Base-by-base conservation (phyloP, 1,139 yeast species). In the Saccharomycopsis hybrid region DNA sequence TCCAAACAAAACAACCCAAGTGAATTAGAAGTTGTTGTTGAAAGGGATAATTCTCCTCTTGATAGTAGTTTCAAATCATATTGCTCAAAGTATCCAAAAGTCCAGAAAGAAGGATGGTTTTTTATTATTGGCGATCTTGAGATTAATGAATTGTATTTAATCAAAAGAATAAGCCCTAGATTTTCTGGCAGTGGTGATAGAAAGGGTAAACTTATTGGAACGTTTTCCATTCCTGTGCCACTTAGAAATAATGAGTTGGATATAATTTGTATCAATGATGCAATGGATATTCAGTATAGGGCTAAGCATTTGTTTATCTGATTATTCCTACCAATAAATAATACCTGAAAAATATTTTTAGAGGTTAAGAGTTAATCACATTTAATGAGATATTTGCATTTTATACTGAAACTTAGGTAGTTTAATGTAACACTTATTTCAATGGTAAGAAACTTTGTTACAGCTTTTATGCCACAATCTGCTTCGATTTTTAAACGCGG, bases 101-200 rank as follows among this genome's bases (percentile, higher is more conserved):
- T 83, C 1, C 99, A 94, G 66, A 83, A 90, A 59, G 98, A 92
- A 63, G 80, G 95, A 0, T 94, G 98, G 98, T 87, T 92, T 64
- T 75, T 84, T 5, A 76, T 90, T 47, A 66, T 83, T 5, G 76
- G 79, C 57, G 76, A 80, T 59, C 63, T 62, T 8, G 59, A 64
- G 2, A 59, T 60, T 2, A 68, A 68, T 36, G 87, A 82, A 60
- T 62, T 86, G 41, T 65, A 76, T 36, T 70, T 80, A 50, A 67
- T 85, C 41, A 85, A 84, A 60, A 73, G 95, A 60, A 85, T 85
- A 5, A 76, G 82, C 13, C 92, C 92, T 1, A 70, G 67, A 54
- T 56, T 70, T 47, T 56, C 60, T 0, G 74, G 72, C 1, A 52
- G 57, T 2, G 61, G 58, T 11, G n/a, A n/a, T n/a, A 64, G 61